phyloP scores from a whole-genome alignment of 202 grass and related monocot species.

The Schoenoplectus tabernaemontani region DNA sequence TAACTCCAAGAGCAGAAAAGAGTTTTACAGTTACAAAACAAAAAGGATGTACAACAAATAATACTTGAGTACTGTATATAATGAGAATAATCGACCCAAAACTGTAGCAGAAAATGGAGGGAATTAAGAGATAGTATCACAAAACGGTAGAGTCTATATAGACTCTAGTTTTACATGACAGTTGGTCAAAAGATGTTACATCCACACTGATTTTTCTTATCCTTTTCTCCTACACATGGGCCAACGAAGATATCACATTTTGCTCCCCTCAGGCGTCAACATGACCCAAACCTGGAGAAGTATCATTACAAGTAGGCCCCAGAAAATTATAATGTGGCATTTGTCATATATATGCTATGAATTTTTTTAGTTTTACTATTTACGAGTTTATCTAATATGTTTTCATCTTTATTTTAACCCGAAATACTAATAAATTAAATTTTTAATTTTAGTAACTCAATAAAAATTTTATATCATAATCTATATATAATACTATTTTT shows the following conservation, averaged over 20 bases:
- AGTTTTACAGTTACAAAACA: background rate
- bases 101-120: background rate
- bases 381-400: too few species aligned
- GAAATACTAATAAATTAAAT: too few species aligned
- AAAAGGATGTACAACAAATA: background rate
- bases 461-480: too few species aligned
- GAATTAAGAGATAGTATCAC: too few species aligned
- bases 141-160: background rate
- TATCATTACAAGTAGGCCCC: background rate
- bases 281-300: background rate
- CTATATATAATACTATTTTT: too few species aligned
- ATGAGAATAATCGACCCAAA: background rate
- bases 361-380: too few species aligned
- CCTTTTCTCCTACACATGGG: conserved; percentile 2
- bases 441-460: too few species aligned
- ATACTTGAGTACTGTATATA: background rate
- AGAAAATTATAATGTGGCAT: background rate
- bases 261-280: background rate
- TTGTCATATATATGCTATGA: too few species aligned
- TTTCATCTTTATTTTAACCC: too few species aligned
- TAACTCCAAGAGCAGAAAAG: background rate
- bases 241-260: conserved; percentile 16
- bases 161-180: background rate
- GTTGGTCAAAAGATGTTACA: conserved; percentile 17
- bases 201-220: background rate